Conservation (phyloP, 495 filamentous ascomycete species). For the Penicillium pulvis region DNA sequence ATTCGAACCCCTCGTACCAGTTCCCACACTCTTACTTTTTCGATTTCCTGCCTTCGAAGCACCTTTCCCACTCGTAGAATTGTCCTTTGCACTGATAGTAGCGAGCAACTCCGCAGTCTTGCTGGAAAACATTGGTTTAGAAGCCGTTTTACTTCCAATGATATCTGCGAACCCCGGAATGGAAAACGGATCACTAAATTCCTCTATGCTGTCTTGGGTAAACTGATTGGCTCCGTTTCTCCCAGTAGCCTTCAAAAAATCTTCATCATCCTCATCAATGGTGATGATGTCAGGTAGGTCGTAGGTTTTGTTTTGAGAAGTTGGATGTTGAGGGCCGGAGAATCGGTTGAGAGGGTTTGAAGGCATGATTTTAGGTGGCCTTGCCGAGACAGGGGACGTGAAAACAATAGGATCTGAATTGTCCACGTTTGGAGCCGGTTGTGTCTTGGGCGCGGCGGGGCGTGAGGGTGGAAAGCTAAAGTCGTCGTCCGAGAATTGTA, state of each 20-base stretch:
- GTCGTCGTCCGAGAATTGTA: slow-evolving; percentile 43
- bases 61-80: slow-evolving; percentile 3
- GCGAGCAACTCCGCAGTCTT: slow-evolving; percentile 45
- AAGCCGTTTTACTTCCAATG: slow-evolving; percentile 13
- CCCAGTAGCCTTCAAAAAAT: slow-evolving; percentile 16
- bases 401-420: slow-evolving; percentile 55
- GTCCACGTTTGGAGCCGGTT: slow-evolving; percentile 19
- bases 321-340: slow-evolving; percentile 1
- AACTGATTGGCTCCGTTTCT: background rate
- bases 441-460: slow-evolving; percentile 7
- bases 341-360: slow-evolving; percentile 2
- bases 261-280: slow-evolving; percentile 41
- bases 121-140: slow-evolving; percentile 32
- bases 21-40: slow-evolving; percentile 2
- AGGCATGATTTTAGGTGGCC: slow-evolving; percentile 3
- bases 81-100: slow-evolving; percentile 24
- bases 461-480: slow-evolving; percentile 26
- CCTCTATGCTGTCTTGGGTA: slow-evolving; percentile 35
- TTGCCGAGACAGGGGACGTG: slow-evolving; percentile 37
- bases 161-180: slow-evolving; percentile 37
- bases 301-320: background rate
- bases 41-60: slow-evolving; percentile 12
- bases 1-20: background rate
- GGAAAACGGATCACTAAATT: slow-evolving; percentile 41
- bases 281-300: slow-evolving; percentile 31